A percentile compares a stretch with the other conserved stretches of the same genome.
Evolutionary conservation across 495 filamentous ascomycete species (phyloP).

Genomic region (Tuber umbilicatum): DNA sequence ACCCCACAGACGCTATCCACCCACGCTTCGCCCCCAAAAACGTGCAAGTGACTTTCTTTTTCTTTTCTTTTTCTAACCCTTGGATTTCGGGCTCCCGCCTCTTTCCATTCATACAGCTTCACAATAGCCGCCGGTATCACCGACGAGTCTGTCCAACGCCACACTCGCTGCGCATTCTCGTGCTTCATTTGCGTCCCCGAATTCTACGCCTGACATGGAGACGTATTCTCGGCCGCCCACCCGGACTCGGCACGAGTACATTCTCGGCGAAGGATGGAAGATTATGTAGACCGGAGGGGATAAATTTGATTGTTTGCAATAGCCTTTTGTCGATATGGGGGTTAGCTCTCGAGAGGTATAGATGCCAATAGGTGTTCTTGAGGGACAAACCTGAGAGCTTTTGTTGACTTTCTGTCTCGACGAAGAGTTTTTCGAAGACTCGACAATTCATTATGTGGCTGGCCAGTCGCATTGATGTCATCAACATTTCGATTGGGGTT

Average conservation of each 20-base stretch:
- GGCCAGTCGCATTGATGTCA: conserved; percentile 34
- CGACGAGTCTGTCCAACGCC: conserved; percentile 29
- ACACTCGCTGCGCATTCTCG: conserved; percentile 32
- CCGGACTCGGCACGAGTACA: conserved; percentile 33
- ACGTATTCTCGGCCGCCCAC: conserved; percentile 33
- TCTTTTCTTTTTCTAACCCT: not conserved
- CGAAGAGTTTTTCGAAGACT: conserved; percentile 36
- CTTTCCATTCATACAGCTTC: conserved; percentile 26
- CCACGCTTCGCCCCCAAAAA: conserved; percentile 28
- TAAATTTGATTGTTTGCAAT: conserved; percentile 31
- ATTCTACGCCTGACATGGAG: conserved; percentile 30
- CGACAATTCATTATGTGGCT: conserved; percentile 35
- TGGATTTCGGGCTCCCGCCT: not conserved
- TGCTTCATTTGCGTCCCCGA: conserved; percentile 33
- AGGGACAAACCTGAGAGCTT: conserved; percentile 27
- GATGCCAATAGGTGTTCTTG: not conserved
- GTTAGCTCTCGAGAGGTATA: conserved; percentile 8
- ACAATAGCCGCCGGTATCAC: conserved; percentile 33
- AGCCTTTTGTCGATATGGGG: conserved; percentile 12
- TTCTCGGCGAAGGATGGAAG: conserved; percentile 26
- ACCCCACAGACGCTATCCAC: conserved; percentile 9
- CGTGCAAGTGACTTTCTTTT: not conserved
- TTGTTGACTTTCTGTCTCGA: conserved; percentile 33
- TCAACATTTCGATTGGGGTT: conserved; percentile 21
- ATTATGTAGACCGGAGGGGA: conserved; percentile 30